phyloP scores from a whole-genome alignment of 73 alveolate species.

The Diophrys appendiculata region DNA sequence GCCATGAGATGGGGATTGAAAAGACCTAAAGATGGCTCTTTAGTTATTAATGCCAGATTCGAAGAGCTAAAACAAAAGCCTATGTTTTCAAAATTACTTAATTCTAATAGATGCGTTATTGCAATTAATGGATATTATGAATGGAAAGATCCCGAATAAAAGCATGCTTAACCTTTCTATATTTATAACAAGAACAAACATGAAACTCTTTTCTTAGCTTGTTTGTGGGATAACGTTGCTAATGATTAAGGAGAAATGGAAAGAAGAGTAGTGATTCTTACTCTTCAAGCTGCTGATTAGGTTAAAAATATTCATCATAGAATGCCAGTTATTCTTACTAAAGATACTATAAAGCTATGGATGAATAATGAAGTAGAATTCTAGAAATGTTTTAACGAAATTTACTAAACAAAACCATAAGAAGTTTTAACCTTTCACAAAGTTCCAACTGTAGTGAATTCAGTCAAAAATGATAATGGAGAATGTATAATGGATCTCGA shows the following conservation, averaged over 20 bases:
- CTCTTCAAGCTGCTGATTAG: slow-evolving; percentile 46
- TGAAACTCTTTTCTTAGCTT: slow-evolving; percentile 41
- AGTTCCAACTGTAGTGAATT: slow-evolving; percentile 55
- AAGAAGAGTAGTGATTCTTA: slow-evolving; percentile 44
- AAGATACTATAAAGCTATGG: slow-evolving; percentile 49
- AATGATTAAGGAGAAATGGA: slow-evolving; percentile 28
- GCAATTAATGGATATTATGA: slow-evolving; percentile 63
- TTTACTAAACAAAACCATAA: slow-evolving; percentile 34
- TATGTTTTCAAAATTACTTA: slow-evolving; percentile 52
- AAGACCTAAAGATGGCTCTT: slow-evolving; percentile 16
- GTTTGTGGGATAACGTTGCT: slow-evolving; percentile 24
- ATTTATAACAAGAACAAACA: slow-evolving; percentile 39
- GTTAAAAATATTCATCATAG: slow-evolving; percentile 51
- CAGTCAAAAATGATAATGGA: slow-evolving; percentile 42
- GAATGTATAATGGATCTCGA: slow-evolving; percentile 44
- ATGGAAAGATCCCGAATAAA: slow-evolving; percentile 46
- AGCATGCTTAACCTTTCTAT: slow-evolving; percentile 34
- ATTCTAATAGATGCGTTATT: slow-evolving; percentile 40
- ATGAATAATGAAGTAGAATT: slow-evolving; percentile 37
- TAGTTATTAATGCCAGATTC: slow-evolving; percentile 58
- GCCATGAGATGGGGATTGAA: slow-evolving; percentile 67
- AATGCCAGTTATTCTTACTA: slow-evolving; percentile 57
- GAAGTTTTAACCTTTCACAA: slow-evolving; percentile 42
- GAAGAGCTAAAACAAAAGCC: slow-evolving; percentile 50
- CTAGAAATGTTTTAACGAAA: slow-evolving; percentile 19